Percentiles rank a stretch among this genome's conserved stretches.
These are phyloP conservation scores for Neurospora hispaniola DNA, from an alignment of 495 filamentous ascomycete genomes.

Conservation along the genomic window DNA sequence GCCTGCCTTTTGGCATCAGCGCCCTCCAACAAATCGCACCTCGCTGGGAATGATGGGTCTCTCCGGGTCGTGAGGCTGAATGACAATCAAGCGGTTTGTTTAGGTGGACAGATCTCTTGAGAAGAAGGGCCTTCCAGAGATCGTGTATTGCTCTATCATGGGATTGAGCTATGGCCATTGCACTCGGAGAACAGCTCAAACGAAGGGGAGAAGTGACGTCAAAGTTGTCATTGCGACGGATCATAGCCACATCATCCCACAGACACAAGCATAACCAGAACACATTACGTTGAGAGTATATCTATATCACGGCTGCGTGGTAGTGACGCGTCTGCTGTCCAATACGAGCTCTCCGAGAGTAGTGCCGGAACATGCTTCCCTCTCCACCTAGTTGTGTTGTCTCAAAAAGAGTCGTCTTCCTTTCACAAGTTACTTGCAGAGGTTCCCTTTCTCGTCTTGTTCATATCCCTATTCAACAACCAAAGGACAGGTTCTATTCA, in stretches of 20 bases:
- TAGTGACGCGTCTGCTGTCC: neutral
- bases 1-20: neutral
- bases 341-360: neutral
- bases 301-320: neutral
- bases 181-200: neutral
- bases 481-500: neutral
- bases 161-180: neutral
- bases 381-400: neutral
- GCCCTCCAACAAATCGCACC: neutral
- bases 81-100: neutral
- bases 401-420: neutral
- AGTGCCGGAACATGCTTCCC: neutral
- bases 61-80: neutral
- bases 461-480: neutral
- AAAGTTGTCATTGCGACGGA: neutral
- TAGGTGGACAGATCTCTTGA: neutral
- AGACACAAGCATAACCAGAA: neutral
- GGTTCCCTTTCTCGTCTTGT: neutral
- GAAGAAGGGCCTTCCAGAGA: neutral
- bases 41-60: neutral
- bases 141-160: neutral
- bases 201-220: neutral
- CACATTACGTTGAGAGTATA: neutral
- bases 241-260: neutral
- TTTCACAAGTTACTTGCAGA: neutral